Conservation (phyloP, 768 basidiomycete species). For the Hericium erinaceus region DNA sequence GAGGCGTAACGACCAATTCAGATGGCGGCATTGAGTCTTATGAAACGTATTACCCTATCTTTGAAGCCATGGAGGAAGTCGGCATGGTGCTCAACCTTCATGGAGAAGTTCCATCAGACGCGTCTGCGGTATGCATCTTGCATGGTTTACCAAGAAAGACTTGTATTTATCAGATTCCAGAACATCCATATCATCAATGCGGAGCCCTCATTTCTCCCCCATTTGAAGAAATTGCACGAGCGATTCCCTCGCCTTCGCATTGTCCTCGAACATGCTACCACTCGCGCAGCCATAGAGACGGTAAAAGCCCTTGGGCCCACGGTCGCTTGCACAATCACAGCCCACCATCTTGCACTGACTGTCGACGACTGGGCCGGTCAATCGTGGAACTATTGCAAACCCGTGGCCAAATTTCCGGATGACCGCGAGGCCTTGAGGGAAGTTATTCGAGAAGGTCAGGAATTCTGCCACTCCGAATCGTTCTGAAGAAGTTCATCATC, state of each 20-base stretch:
- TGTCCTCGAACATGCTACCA: conserved; percentile 95
- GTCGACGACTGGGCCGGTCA: conserved; percentile 97
- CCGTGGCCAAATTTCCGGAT: conserved; percentile 92
- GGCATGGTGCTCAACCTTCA: conserved; percentile 95
- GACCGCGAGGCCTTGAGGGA: conserved; percentile 78
- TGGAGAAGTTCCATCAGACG: conserved; percentile 92
- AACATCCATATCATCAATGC: conserved; percentile 93
- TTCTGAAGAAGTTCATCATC: not conserved
- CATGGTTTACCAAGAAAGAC: conserved; percentile 1
- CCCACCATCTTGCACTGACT: conserved; percentile 89
- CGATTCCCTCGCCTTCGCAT: conserved; percentile 87
- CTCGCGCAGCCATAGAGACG: conserved; percentile 79
- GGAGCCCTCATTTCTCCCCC: conserved; percentile 81
- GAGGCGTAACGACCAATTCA: conserved; percentile 96
- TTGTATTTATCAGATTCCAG: conserved; percentile 26
- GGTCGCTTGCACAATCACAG: conserved; percentile 94
- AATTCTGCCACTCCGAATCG: not conserved
- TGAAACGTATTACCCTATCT: conserved; percentile 85
- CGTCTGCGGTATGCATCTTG: conserved; percentile 36
- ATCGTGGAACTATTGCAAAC: conserved; percentile 94
- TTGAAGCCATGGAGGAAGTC: conserved; percentile 87
- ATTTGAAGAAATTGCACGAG: conserved; percentile 71
- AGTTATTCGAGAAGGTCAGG: conserved; percentile 64
- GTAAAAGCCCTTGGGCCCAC: conserved; percentile 72
- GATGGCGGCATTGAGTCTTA: conserved; percentile 96